Evolutionary conservation across 306 rosid genomes (phyloP), one percentile per base, ranked within the genome.

Genomic region (Cicer chorassanicum): DNA sequence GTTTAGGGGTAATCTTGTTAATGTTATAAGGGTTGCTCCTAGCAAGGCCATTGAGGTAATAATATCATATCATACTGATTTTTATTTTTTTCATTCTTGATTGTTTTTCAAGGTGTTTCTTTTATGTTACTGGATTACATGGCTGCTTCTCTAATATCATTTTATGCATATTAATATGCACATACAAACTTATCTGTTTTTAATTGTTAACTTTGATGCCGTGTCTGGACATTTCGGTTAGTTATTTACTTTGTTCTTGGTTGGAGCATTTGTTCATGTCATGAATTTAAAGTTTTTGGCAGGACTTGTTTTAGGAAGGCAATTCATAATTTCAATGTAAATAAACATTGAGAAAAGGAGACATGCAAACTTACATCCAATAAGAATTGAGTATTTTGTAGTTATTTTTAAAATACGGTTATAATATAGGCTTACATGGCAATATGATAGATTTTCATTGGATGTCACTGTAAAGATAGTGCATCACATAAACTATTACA

Each of bases 21-120:
- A 94, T 82, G 99, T 94, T 21, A 90, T 94, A 78, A 92, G 99
- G 60, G 99, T 94, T 76, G 99, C 99, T 1, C 99, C 99, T 29
- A 94, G 97, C 81, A 94, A 94, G 85, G 99, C 99, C 46, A 92
- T 92, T 44, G 99, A 94, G 97, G 99, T 94, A 85, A 51, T 86
- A 34, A 54, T 14, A 10, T 8, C 14, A 44, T 60, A 50, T 21
- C 44, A 21, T 13, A 29, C 36, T 29, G 42, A 34, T 2, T 36
- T 66, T 34, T 73, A 10, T 71, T 65, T 50, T 4, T 61, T 16
- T 34, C 29, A 44, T 68, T 16, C 68, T n/a, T 63, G 46, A 38
- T 65, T 66, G 51, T 10, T 79, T 65, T 12, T 41, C 24, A 34
- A 6, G 73, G 8, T 8, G 1, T 70, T 49, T 39, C 6, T 57